phyloP scores from a whole-genome alignment of 2,329 filamentous ascomycete genomes.

The Aspergillus sp. region DNA sequence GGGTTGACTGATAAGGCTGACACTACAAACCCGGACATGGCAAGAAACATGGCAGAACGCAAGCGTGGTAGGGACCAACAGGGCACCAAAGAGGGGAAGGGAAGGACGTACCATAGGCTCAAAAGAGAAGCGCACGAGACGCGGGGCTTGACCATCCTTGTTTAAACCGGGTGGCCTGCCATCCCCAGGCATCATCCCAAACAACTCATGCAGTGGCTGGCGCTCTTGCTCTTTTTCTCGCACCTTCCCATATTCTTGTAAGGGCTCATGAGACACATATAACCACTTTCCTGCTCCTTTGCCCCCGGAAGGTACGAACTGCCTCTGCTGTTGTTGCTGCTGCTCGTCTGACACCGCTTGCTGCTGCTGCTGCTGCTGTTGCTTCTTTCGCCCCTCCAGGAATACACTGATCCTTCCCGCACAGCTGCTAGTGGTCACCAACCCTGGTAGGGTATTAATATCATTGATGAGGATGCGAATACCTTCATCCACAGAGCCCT shows the following conservation, averaged over 20 bases:
- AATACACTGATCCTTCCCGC: conserved; percentile 86
- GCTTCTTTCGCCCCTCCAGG: conserved; percentile 69
- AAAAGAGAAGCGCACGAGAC: conserved; percentile 80
- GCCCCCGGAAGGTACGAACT: conserved; percentile 68
- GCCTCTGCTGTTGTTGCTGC: conserved; percentile 23
- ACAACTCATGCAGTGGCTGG: conserved; percentile 39
- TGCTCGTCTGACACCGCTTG: conserved; percentile 14
- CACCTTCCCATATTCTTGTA: conserved; percentile 40
- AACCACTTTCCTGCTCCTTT: conserved; percentile 87
- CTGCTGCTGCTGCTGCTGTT: conserved; percentile 19
- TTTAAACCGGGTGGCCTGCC: conserved; percentile 32
- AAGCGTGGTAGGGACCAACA: conserved; percentile 61
- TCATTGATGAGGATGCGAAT: conserved; percentile 75
- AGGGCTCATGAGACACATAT: conserved; percentile 80
- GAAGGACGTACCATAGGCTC: conserved; percentile 80
- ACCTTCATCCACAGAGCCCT: conserved; percentile 79
- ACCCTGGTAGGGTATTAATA: conserved; percentile 72
- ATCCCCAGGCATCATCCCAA: conserved; percentile 46
- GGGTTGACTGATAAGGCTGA: too few relatives aligned
- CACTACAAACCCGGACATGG: too few relatives aligned
- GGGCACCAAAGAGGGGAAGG: not conserved
- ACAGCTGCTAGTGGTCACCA: conserved; percentile 92
- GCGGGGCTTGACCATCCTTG: conserved; percentile 49
- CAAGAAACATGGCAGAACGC: not conserved
- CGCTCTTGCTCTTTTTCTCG: conserved; percentile 20